Percentiles rank a stretch among this genome's conserved stretches.
These are phyloP conservation scores for Cutaneotrichosporon curvatum DNA, from an alignment of 1,284 basidiomycete genomes.

Conservation along the genomic window DNA sequence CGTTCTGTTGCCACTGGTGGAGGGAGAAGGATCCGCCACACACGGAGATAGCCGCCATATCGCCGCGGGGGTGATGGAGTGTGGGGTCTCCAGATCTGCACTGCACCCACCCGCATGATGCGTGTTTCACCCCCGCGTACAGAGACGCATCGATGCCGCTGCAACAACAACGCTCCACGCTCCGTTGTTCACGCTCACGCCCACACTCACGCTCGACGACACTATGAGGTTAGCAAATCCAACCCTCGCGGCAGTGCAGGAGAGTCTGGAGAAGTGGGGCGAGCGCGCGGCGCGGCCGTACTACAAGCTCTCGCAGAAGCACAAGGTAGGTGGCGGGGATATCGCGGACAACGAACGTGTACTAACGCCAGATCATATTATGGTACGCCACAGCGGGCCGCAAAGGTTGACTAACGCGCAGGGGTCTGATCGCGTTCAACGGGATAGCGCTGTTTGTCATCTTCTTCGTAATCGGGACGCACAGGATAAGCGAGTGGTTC, in stretches of 20 bases:
- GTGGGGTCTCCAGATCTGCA: too few relatives aligned
- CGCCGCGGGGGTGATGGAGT: too few relatives aligned
- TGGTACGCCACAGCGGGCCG: constrained; percentile 22
- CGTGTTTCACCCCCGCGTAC: too few relatives aligned
- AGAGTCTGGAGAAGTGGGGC: neutral
- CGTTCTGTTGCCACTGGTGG: too few relatives aligned
- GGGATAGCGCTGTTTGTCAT: constrained; percentile 17
- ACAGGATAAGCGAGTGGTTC: constrained; percentile 38
- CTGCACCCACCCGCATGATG: too few relatives aligned
- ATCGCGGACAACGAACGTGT: too few relatives aligned
- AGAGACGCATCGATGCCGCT: too few relatives aligned
- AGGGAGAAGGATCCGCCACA: too few relatives aligned
- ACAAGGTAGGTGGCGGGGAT: constrained; percentile 26
- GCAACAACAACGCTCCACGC: too few relatives aligned
- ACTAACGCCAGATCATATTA: constrained; percentile 19
- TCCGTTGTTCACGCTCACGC: too few relatives aligned
- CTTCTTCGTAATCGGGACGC: constrained; percentile 38
- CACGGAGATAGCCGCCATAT: too few relatives aligned
- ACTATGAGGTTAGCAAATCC: neutral
- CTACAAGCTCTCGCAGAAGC: constrained; percentile 24
- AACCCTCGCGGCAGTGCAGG: neutral
- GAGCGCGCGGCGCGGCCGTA: constrained; percentile 11
- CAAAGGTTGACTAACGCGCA: constrained; percentile 1
- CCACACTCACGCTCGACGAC: neutral
- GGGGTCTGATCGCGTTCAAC: constrained; percentile 24